A percentile compares a stretch with the other conserved stretches of the same genome.
Evolutionary conservation across 1,284 basidiomycete genomes (phyloP).

Genomic region (Waitea zeae): DNA sequence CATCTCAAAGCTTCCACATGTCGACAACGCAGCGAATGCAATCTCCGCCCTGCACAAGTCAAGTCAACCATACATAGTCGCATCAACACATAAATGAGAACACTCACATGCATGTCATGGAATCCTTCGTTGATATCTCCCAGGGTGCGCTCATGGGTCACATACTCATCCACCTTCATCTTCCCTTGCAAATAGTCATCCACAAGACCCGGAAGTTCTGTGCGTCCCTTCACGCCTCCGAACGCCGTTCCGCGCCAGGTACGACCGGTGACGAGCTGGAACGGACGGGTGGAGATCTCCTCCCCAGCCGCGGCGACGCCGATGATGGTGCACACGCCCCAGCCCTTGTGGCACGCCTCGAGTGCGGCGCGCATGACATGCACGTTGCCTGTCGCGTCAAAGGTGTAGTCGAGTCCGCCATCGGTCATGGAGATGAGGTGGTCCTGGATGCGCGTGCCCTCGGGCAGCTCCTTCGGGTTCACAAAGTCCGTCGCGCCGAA

Average conservation of each 20-base stretch:
- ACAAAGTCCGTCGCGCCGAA: conserved; percentile 97
- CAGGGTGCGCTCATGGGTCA: conserved; percentile 66
- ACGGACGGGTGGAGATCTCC: conserved; percentile 94
- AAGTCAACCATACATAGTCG: conserved; percentile 1
- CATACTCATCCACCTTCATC: conserved; percentile 79
- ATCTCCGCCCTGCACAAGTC: conserved; percentile 45
- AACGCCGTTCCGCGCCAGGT: conserved; percentile 95
- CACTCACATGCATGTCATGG: conserved; percentile 85
- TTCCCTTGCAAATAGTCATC: conserved; percentile 64
- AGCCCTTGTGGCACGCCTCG: conserved; percentile 98
- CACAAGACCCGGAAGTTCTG: conserved; percentile 83
- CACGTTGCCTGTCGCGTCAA: conserved; percentile 92
- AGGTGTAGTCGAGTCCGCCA: conserved; percentile 95
- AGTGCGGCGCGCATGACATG: conserved; percentile 92
- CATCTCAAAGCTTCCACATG: conserved; percentile 26
- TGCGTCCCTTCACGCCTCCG: conserved; percentile 95
- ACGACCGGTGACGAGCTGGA: conserved; percentile 80
- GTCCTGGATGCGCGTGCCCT: conserved; percentile 77
- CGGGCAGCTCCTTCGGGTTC: conserved; percentile 65
- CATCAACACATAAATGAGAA: not conserved
- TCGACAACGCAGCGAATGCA: conserved; percentile 88
- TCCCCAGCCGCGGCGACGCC: conserved; percentile 94
- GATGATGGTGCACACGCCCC: conserved; percentile 92
- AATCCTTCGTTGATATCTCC: conserved; percentile 81
- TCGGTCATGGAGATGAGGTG: conserved; percentile 88